A percentile compares a stretch with the other conserved stretches of the same genome.
phyloP scores from a whole-genome alignment of 179 eudicot genomes.

The Spergularia azorica region DNA sequence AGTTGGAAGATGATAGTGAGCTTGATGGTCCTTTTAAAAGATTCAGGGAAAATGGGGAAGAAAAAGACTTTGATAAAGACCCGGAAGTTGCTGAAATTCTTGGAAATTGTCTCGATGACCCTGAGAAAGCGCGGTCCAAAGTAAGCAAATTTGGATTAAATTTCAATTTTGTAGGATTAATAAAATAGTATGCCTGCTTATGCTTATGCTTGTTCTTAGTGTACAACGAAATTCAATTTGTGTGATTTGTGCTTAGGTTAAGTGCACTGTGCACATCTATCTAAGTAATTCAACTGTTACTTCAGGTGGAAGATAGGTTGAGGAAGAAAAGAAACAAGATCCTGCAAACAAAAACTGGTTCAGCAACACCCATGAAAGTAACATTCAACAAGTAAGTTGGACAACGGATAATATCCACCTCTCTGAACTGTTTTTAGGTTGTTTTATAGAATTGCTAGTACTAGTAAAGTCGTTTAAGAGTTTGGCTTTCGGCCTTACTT shows the following conservation, averaged over 20 bases:
- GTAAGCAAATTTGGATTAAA: slow-evolving; percentile 35
- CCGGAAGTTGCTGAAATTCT: slow-evolving; percentile 90
- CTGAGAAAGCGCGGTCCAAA: slow-evolving; percentile 62
- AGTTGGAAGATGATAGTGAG: slow-evolving; percentile 39
- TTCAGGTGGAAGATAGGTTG: slow-evolving; percentile 85
- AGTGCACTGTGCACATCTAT: neutral
- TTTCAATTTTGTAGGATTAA: neutral
- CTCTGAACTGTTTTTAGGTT: neutral
- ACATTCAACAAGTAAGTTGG: slow-evolving; percentile 65
- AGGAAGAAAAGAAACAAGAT: slow-evolving; percentile 82
- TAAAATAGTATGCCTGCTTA: too few relatives aligned
- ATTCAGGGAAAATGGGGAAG: slow-evolving; percentile 47
- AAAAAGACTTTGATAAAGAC: slow-evolving; percentile 72
- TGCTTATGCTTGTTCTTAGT: too few relatives aligned
- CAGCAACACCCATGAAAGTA: slow-evolving; percentile 72
- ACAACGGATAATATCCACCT: neutral
- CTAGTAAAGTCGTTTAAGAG: neutral
- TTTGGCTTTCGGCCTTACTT: neutral
- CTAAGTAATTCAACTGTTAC: neutral
- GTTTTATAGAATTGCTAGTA: too few relatives aligned
- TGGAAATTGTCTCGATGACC: slow-evolving; percentile 76
- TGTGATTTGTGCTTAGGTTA: neutral
- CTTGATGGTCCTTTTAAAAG: slow-evolving; percentile 45
- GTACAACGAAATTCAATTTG: too few relatives aligned
- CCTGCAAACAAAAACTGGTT: slow-evolving; percentile 83